Conservation (phyloP, 1,139 yeast genomes). For the Kodamaea anthophila region DNA sequence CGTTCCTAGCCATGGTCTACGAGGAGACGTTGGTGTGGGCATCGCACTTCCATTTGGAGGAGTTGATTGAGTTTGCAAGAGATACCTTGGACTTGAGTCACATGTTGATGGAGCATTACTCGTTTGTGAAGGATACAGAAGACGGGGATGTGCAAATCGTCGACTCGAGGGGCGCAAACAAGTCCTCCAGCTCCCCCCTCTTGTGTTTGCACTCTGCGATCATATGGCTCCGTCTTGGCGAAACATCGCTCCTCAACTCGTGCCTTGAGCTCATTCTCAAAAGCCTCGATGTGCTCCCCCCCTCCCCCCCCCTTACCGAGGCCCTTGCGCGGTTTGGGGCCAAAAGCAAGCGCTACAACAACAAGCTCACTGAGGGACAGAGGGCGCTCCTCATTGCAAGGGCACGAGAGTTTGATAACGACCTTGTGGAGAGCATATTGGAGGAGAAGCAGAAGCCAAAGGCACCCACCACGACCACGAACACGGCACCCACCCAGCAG, state of each 20-base stretch:
- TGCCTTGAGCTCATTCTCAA: constrained; percentile 68
- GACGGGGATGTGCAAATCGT: constrained; percentile 5
- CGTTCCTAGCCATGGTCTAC: constrained; percentile 62
- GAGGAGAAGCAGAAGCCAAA: constrained; percentile 15
- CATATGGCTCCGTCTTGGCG: constrained; percentile 79
- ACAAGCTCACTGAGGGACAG: constrained; percentile 57
- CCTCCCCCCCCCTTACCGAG: constrained; percentile 46
- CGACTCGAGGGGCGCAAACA: constrained; percentile 33
- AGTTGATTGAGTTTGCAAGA: constrained; percentile 73
- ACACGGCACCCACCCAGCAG: constrained; percentile 30
- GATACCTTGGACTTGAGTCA: constrained; percentile 80
- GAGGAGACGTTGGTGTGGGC: constrained; percentile 74
- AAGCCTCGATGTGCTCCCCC: constrained; percentile 52
- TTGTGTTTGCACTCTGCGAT: no score
- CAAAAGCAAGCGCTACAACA: constrained; percentile 59
- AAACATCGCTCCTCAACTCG: constrained; percentile 62
- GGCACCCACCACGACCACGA: constrained; percentile 20
- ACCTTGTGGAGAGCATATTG: constrained; percentile 47
- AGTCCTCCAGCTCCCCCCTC: constrained; percentile 51
- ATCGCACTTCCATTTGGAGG: constrained; percentile 45
- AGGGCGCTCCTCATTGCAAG: constrained; percentile 49
- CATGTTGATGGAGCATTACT: constrained; percentile 22
- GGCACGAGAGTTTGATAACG: constrained; percentile 49
- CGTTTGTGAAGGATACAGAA: constrained; percentile 13
- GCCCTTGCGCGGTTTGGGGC: constrained; percentile 58